Evolutionary conservation across 257 asterid genomes (phyloP).

Genomic region (Solanum pennellii): DNA sequence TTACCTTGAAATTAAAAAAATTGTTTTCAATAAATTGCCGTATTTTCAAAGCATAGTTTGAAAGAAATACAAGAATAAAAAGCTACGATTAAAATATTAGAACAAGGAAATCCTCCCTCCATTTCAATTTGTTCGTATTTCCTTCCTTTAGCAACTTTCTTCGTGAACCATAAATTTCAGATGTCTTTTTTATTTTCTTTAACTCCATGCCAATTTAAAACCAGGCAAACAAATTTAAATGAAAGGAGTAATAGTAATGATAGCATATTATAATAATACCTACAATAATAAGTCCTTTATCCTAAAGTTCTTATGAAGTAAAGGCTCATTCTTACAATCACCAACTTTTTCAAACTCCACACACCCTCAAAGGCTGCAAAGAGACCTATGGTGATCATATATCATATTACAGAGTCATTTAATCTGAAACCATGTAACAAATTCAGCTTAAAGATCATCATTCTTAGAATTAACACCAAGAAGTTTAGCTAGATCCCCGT

Average conservation of each 20-base stretch:
- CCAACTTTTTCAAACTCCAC: not conserved
- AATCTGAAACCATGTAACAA: slow-evolving; percentile 5
- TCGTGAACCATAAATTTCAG: not conserved
- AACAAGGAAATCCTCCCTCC: not conserved
- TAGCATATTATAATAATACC: not conserved
- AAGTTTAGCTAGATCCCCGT: slow-evolving; percentile 55
- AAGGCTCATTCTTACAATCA: not conserved
- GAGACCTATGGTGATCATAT: not conserved
- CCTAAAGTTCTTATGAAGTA: not conserved
- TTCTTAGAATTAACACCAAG: slow-evolving; percentile 28
- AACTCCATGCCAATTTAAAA: not conserved
- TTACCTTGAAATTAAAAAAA: no score
- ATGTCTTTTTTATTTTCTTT: not conserved
- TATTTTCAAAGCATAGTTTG: no score
- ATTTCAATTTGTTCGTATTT: no score
- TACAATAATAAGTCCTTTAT: not conserved
- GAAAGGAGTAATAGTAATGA: not conserved
- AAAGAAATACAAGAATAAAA: no score
- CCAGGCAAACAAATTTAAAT: not conserved
- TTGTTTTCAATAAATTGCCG: no score
- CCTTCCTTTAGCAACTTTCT: not conserved
- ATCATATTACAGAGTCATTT: slow-evolving; percentile 2
- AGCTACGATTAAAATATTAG: not conserved
- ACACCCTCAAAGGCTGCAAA: not conserved
- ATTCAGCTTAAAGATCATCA: slow-evolving; percentile 58